Conservation (phyloP, 805 yeast genomes). For the Lipomyces anomalus region DNA sequence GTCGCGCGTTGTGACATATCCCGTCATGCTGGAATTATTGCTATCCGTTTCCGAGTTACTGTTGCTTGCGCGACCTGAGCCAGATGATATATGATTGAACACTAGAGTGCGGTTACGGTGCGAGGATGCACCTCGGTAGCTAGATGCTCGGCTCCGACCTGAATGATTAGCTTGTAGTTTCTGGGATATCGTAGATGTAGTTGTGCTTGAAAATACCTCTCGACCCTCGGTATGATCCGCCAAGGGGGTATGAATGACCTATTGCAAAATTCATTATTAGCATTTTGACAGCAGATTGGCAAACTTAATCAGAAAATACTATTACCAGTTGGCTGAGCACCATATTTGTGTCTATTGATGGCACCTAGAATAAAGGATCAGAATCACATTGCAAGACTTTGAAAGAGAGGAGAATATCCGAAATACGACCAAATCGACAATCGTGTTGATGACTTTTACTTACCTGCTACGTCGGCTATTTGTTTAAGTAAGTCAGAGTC, state of each 20-base stretch:
- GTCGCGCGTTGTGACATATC: slow-evolving; percentile 20
- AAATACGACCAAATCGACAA: too few relatives aligned
- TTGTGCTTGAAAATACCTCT: too few relatives aligned
- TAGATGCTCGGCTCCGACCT: slow-evolving; percentile 18
- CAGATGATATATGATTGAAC: too few relatives aligned
- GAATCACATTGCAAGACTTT: neutral
- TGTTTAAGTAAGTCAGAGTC: slow-evolving; percentile 24
- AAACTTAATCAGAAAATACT: neutral
- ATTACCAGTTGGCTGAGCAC: slow-evolving; percentile 3
- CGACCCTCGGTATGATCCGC: too few relatives aligned
- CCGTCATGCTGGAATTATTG: neutral
- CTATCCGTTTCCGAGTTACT: neutral
- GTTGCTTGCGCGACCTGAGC: neutral
- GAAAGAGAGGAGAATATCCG: too few relatives aligned
- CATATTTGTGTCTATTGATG: slow-evolving; percentile 23
- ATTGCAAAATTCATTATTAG: too few relatives aligned
- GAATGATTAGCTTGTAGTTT: too few relatives aligned
- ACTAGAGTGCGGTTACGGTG: slow-evolving; percentile 24
- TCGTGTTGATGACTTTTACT: too few relatives aligned
- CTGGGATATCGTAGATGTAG: too few relatives aligned
- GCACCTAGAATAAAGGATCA: slow-evolving; percentile 15
- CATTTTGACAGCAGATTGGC: too few relatives aligned
- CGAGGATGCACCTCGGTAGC: slow-evolving; percentile 8
- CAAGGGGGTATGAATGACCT: too few relatives aligned
- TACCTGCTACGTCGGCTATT: slow-evolving; percentile 24